Conservation (phyloP, 495 filamentous ascomycete species). For the Podospora sp. region DNA sequence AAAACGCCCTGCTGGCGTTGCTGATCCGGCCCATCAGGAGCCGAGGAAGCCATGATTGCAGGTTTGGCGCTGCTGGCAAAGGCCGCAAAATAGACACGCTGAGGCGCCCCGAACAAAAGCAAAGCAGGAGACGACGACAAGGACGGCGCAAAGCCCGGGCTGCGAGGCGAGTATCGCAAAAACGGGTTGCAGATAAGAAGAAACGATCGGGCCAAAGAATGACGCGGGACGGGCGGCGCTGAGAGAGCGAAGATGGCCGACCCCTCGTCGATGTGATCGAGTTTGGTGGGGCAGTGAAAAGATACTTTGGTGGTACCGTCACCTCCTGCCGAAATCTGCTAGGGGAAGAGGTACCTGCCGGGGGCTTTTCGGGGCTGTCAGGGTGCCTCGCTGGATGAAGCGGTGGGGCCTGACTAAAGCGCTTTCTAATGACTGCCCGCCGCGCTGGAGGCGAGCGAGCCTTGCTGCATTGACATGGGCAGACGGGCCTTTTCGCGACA, state of each 20-base stretch:
- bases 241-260: slow-evolving; percentile 11
- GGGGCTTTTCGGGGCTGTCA: not conserved
- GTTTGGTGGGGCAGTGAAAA: slow-evolving; percentile 27
- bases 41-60: slow-evolving; percentile 26
- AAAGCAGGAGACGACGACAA: slow-evolving; percentile 9
- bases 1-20: slow-evolving; percentile 21
- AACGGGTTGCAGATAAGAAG: slow-evolving; percentile 18
- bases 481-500: not conserved
- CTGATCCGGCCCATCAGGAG: slow-evolving; percentile 23
- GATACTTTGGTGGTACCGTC: slow-evolving; percentile 29
- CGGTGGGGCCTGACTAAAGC: slow-evolving; percentile 18
- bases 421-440: slow-evolving; percentile 6
- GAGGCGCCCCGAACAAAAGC: not conserved
- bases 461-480: slow-evolving; percentile 7
- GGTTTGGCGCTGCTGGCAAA: no score
- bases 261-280: slow-evolving; percentile 21
- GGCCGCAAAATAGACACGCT: not conserved
- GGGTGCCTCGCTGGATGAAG: not conserved
- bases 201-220: slow-evolving; percentile 19
- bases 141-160: not conserved
- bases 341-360: not conserved
- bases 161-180: slow-evolving; percentile 1
- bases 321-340: not conserved
- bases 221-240: slow-evolving; percentile 17
- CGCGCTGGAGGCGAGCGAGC: not conserved